These are phyloP conservation scores for Saksenaea oblongispora DNA, from an alignment of 371 early-diverging fungal genomes.

Conservation along the genomic window DNA sequence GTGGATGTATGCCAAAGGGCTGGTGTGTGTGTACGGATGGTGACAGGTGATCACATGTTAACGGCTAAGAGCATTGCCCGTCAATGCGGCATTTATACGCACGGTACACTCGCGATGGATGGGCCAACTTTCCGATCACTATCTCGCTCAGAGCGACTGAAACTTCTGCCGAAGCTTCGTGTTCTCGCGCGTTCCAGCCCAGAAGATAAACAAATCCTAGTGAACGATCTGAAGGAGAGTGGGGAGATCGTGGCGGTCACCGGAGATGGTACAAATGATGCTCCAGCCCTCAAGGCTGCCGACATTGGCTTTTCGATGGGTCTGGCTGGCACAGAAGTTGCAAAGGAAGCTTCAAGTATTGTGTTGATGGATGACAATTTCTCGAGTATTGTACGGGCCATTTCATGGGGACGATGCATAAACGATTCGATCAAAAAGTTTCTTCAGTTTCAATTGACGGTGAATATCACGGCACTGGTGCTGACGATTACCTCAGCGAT, in stretches of 20 bases:
- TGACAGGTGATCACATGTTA: constrained; percentile 79
- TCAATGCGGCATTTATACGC: constrained; percentile 67
- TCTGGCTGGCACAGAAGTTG: constrained; percentile 79
- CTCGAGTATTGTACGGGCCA: constrained; percentile 73
- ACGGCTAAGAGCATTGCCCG: constrained; percentile 77
- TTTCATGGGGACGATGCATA: constrained; percentile 81
- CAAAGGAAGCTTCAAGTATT: constrained; percentile 81
- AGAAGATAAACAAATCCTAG: constrained; percentile 75
- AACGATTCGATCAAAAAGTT: constrained; percentile 82
- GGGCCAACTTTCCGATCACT: constrained; percentile 70
- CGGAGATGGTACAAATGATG: constrained; percentile 83
- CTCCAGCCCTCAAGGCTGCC: constrained; percentile 77
- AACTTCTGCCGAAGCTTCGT: constrained; percentile 60
- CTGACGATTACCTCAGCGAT: constrained; percentile 69
- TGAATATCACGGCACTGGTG: constrained; percentile 74
- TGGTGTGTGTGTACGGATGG: constrained; percentile 84
- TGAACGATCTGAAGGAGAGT: constrained; percentile 58
- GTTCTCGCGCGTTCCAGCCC: constrained; percentile 79
- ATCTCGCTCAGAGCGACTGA: constrained; percentile 48
- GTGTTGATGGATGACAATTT: constrained; percentile 85
- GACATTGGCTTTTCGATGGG: constrained; percentile 88
- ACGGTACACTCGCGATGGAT: constrained; percentile 66
- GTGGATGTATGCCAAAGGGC: constrained; percentile 69
- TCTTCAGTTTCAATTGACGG: constrained; percentile 79
- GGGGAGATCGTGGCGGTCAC: constrained; percentile 82